These are phyloP conservation scores for Termitomyces sp. DNA, from an alignment of 768 basidiomycete genomes.

Conservation along the genomic window DNA sequence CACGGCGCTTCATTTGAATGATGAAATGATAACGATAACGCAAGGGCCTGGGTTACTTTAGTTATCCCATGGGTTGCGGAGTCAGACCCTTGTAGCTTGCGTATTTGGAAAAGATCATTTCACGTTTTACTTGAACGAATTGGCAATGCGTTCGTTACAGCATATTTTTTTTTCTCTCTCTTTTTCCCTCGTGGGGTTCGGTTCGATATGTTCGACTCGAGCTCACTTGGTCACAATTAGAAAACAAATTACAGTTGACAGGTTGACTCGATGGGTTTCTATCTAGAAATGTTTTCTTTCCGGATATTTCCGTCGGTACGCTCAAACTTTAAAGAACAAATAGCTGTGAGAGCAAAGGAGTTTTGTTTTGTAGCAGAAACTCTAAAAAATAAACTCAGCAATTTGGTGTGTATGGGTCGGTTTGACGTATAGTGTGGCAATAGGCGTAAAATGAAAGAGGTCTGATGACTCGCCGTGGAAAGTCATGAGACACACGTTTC, in stretches of 20 bases:
- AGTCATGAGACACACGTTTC: slow-evolving; percentile 13
- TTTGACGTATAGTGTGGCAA: neutral
- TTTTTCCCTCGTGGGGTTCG: neutral
- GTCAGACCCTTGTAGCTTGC: neutral
- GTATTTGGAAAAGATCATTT: neutral
- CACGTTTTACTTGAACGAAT: too few relatives aligned
- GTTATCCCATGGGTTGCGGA: too few relatives aligned
- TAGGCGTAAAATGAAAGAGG: neutral
- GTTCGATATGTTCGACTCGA: neutral
- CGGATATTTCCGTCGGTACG: neutral
- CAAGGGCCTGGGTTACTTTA: too few relatives aligned
- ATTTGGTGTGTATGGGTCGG: too few relatives aligned
- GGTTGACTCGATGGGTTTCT: neutral
- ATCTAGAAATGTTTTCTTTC: neutral
- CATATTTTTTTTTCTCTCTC: too few relatives aligned
- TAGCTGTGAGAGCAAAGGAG: neutral
- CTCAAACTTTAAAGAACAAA: neutral
- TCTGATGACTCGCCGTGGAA: slow-evolving; percentile 6
- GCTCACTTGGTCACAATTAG: too few relatives aligned
- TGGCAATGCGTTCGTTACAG: too few relatives aligned
- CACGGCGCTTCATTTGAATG: too few relatives aligned
- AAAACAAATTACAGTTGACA: neutral
- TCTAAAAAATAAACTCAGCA: neutral
- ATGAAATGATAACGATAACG: too few relatives aligned
- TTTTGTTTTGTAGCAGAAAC: neutral